A percentile compares a stretch with the other conserved stretches of the same genome.
Conservation (phyloP, 257 asterid genomes). For the Fraxinus quadrangulata region DNA sequence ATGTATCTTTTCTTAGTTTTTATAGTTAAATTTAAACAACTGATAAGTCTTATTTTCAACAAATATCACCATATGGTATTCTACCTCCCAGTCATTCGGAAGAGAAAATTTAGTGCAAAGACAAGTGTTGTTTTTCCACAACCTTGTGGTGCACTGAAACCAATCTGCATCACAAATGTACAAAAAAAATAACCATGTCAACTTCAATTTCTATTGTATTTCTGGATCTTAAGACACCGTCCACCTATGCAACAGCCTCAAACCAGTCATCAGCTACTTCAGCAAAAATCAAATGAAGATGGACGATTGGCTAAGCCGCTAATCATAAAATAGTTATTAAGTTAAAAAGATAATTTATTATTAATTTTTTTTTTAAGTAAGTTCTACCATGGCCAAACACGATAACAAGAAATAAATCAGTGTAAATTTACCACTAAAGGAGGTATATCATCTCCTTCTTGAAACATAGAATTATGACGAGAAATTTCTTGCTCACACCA, state of each 20-base stretch:
- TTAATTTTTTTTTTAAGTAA: neutral
- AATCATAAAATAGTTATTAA: too few relatives aligned
- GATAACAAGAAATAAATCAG: conserved; percentile 6
- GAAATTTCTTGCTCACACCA: conserved; percentile 93
- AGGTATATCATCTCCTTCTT: conserved; percentile 71
- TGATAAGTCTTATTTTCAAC: conserved; percentile 22
- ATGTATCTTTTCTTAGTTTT: conserved; percentile 26
- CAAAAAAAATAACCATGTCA: conserved; percentile 9
- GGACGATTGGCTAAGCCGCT: neutral
- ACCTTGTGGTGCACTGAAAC: conserved; percentile 99
- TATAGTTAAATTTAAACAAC: conserved; percentile 1
- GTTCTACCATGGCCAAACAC: neutral
- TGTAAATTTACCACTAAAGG: conserved; percentile 77
- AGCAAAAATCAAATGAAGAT: neutral
- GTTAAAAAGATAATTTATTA: neutral
- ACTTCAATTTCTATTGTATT: conserved; percentile 5
- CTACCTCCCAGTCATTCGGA: conserved; percentile 86
- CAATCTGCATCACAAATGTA: conserved; percentile 67
- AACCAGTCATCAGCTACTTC: neutral
- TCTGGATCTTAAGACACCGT: neutral
- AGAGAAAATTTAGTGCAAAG: conserved; percentile 86
- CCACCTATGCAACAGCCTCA: neutral
- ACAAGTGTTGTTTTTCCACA: conserved; percentile 98
- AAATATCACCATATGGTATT: conserved; percentile 46
- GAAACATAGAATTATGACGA: conserved; percentile 56